phyloP scores from a whole-genome alignment of 139 green algal species.

The Yamagishiella unicocca region DNA sequence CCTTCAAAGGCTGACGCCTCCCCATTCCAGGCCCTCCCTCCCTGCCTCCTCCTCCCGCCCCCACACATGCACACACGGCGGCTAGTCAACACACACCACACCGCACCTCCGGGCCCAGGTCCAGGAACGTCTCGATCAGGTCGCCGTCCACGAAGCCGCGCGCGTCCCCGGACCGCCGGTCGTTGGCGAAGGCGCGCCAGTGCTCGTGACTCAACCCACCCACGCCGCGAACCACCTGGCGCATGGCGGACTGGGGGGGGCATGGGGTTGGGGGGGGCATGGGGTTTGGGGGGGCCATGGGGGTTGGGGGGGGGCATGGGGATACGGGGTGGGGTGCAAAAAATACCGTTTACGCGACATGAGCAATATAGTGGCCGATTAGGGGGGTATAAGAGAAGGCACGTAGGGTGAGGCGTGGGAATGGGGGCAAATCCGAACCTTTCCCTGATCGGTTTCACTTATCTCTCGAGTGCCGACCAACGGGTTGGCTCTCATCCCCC shows the following conservation, averaged over 20 bases:
- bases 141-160: conserved; percentile 95
- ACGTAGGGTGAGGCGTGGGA: too few species aligned
- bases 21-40: background rate
- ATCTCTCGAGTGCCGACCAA: too few species aligned
- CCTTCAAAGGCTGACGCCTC: background rate
- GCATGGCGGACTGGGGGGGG: conserved; percentile 47
- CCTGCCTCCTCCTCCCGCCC: background rate
- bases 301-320: background rate
- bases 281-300: background rate
- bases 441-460: too few species aligned
- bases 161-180: conserved; percentile 68
- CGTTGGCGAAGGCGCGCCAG: conserved; percentile 89
- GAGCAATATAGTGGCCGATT: too few species aligned
- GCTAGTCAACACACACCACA: background rate
- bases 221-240: conserved; percentile 76
- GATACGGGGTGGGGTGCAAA: too few species aligned
- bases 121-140: conserved; percentile 94
- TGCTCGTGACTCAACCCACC: conserved; percentile 88
- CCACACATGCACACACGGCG: background rate
- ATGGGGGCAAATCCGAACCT: too few species aligned
- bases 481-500: too few species aligned
- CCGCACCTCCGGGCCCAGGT: conserved; percentile 74
- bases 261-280: background rate
- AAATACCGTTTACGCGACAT: too few species aligned
- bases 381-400: too few species aligned